Percentiles rank a stretch among this genome's conserved stretches.
Evolutionary conservation across 805 yeast genomes (phyloP).

Genomic region (Sporopachydermia quercuum): DNA sequence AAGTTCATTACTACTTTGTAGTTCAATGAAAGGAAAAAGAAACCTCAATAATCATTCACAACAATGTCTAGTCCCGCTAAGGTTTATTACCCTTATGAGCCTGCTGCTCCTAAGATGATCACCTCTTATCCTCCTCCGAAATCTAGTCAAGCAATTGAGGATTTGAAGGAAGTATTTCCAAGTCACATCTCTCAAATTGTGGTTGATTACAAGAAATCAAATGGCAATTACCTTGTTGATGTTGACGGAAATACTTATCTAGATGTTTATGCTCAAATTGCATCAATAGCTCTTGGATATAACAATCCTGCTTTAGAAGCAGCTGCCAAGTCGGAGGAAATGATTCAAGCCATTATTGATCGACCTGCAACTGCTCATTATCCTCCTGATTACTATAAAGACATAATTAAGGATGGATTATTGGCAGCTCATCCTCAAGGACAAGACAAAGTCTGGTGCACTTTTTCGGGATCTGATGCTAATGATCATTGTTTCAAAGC

Average conservation of each 20-base stretch:
- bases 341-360: slow-evolving; percentile 50
- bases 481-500: slow-evolving; percentile 61
- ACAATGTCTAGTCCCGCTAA: slow-evolving; percentile 18
- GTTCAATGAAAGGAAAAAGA: too few relatives aligned
- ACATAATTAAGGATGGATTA: slow-evolving; percentile 32
- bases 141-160: slow-evolving; percentile 22
- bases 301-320: slow-evolving; percentile 49
- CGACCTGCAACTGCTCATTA: slow-evolving; percentile 58
- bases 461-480: slow-evolving; percentile 54
- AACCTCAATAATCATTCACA: too few relatives aligned
- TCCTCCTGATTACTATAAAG: slow-evolving; percentile 38
- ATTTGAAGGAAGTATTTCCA: slow-evolving; percentile 36
- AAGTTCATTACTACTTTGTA: too few relatives aligned
- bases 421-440: slow-evolving; percentile 55
- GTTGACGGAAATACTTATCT: slow-evolving; percentile 47
- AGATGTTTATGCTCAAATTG: slow-evolving; percentile 60
- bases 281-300: slow-evolving; percentile 58
- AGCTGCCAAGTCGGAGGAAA: slow-evolving; percentile 42
- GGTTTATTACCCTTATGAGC: slow-evolving; percentile 32
- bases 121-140: slow-evolving; percentile 35
- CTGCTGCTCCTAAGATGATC: slow-evolving; percentile 28
- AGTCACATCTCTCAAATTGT: slow-evolving; percentile 47
- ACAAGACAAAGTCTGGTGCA: slow-evolving; percentile 44
- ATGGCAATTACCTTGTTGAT: slow-evolving; percentile 52
- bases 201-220: slow-evolving; percentile 47